Base-by-base conservation (phyloP, 768 basidiomycete species). In the Brasilioporus rufonigricans region DNA sequence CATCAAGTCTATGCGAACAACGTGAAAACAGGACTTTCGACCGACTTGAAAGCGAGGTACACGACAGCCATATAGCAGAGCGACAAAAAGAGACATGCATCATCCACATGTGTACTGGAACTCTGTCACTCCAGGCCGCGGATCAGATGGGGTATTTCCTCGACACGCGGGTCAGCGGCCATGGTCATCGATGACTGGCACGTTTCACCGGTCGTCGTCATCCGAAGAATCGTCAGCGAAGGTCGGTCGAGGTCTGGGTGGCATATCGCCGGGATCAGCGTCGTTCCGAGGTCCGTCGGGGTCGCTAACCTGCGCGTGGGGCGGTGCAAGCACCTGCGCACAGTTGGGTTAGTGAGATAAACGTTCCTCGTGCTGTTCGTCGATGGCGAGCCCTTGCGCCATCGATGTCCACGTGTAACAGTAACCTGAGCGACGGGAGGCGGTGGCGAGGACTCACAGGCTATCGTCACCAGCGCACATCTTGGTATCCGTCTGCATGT, bases 381-480 rank as follows among this genome's bases (percentile, higher is more conserved):
- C 78, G 26, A 82, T 78, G 19, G 77, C 59, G 16, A 59, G 61
- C 2, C 75, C 77, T 18, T 77, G 73, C 11, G 78, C 66, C 78
- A 81, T 79, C 11, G 72, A 71, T 38, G 60, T 65, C 79, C 78
- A 82, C 47, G 78, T 71, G 23, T 21, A 80, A 57, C n/a, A 76
- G 62, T 29, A 76, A 55, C 23, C 78, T 81, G 52, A 9, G 36
- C 18, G 26, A n/a, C 6, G 27, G n/a, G 43, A 18, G 7, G 43
- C 16, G 13, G 19, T 13, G 11, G 14, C 2, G 21, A n/a, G 14
- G 14, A 58, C 79, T 66, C 59, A 80, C 81, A 71, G 71, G 31
- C 78, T 77, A 62, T 82, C 81, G 45, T 80, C 80, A 1, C 80
- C 81, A 8, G 80, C 79, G 65, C 80, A 81, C 60, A 73, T 73